Evolutionary conservation across 1,284 basidiomycete genomes (phyloP).

Genomic region (Heterobasidion occidentale): DNA sequence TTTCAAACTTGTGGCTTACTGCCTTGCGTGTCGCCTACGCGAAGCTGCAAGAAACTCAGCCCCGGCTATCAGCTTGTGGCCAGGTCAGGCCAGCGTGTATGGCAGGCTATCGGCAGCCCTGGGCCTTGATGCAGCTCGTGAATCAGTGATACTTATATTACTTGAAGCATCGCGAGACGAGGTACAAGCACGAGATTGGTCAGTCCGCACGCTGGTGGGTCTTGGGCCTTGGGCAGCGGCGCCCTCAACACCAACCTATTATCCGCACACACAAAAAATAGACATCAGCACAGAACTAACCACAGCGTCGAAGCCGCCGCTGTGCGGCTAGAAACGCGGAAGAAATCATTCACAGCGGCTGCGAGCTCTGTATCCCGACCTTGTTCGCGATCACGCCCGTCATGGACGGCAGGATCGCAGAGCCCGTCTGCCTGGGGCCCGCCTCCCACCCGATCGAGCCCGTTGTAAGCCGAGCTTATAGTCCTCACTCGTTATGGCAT

Average conservation of each 20-base stretch:
- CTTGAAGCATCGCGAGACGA: too few relatives aligned
- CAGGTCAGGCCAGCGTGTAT: too few relatives aligned
- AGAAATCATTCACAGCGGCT: slow-evolving; percentile 41
- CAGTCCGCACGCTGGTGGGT: slow-evolving; percentile 9
- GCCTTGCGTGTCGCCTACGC: too few relatives aligned
- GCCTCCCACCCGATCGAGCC: slow-evolving; percentile 49
- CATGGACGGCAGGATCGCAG: slow-evolving; percentile 47
- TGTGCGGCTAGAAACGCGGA: background rate
- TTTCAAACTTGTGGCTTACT: too few relatives aligned
- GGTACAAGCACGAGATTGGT: background rate
- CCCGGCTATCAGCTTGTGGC: too few relatives aligned
- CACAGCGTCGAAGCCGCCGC: background rate
- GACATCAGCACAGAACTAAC: background rate
- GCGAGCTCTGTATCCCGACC: slow-evolving; percentile 43
- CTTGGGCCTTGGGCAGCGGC: slow-evolving; percentile 23
- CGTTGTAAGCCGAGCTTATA: too few relatives aligned
- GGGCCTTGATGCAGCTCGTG: too few relatives aligned
- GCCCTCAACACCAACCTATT: slow-evolving; percentile 36
- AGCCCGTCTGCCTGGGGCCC: too few relatives aligned
- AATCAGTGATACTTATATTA: too few relatives aligned
- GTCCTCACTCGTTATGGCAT: too few relatives aligned
- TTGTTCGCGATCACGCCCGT: slow-evolving; percentile 44
- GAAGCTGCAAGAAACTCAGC: too few relatives aligned
- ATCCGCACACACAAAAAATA: background rate
- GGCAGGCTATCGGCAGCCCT: too few relatives aligned